phyloP scores from a whole-genome alignment of 176 grass and related monocot genomes.

The Pharus latifolius region DNA sequence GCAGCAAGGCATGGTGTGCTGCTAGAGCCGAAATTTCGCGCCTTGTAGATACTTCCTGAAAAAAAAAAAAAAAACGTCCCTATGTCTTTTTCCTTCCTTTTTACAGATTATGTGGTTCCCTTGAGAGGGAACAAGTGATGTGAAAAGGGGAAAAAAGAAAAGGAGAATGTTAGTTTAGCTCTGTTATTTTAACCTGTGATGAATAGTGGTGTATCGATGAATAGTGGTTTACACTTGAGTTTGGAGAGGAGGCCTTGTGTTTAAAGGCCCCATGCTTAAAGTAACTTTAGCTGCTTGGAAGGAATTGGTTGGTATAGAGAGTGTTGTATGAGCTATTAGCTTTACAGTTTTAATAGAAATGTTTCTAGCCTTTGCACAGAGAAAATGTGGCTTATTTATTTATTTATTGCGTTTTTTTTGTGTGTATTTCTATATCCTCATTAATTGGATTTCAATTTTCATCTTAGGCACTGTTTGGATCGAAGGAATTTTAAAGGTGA shows the following conservation, averaged over 20 bases:
- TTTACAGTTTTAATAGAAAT: not conserved
- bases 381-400: too few relatives aligned
- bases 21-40: not conserved
- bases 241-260: constrained; percentile 23
- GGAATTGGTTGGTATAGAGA: not conserved
- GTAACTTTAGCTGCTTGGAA: constrained; percentile 20
- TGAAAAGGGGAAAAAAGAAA: not conserved
- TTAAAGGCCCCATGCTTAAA: constrained; percentile 27
- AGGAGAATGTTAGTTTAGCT: not conserved
- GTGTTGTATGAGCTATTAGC: not conserved
- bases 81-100: not conserved
- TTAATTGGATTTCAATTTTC: not conserved
- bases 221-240: not conserved
- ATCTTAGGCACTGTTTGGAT: too few relatives aligned
- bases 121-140: not conserved
- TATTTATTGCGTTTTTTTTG: not conserved
- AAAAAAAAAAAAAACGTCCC: not conserved
- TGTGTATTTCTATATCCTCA: not conserved
- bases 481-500: too few relatives aligned
- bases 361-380: not conserved
- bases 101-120: not conserved
- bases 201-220: not conserved
- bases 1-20: not conserved
- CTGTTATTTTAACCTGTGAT: constrained; percentile 18
- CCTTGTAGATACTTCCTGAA: constrained; percentile 6